phyloP scores from a whole-genome alignment of 1,139 yeast genomes.

The Geotrichum macrosporum region DNA sequence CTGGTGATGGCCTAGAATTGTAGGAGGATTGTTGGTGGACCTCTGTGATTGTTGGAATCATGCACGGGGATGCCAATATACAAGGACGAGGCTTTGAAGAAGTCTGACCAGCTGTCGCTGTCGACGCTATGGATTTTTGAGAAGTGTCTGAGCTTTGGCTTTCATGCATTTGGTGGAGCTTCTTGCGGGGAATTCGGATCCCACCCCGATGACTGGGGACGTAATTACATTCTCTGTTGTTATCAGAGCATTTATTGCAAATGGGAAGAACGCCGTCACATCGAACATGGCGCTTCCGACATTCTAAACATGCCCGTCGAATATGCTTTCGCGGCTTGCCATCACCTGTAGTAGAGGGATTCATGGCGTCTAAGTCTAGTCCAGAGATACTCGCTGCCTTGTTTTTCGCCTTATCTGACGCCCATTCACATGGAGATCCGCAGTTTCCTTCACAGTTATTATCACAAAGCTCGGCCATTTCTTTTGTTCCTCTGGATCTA shows the following conservation, averaged over 20 bases:
- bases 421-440: conserved; percentile 19
- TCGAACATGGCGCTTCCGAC: conserved; percentile 22
- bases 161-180: conserved; percentile 5
- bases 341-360: conserved; percentile 17
- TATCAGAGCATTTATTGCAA: conserved; percentile 21
- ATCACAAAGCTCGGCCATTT: conserved; percentile 16
- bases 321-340: conserved; percentile 23
- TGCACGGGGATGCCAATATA: conserved; percentile 5
- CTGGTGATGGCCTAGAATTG: not conserved
- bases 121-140: not conserved
- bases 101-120: not conserved
- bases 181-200: conserved; percentile 21
- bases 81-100: conserved; percentile 1
- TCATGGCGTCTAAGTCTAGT: conserved; percentile 5
- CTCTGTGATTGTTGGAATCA: conserved; percentile 4
- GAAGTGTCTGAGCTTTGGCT: not conserved
- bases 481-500: conserved; percentile 14
- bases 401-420: conserved; percentile 1
- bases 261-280: conserved; percentile 22
- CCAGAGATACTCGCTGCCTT: not conserved
- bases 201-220: conserved; percentile 23
- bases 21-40: not conserved
- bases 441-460: conserved; percentile 12
- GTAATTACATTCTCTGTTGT: conserved; percentile 19
- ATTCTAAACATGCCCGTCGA: conserved; percentile 22